Evolutionary conservation across 2,329 filamentous ascomycete genomes (phyloP).

Genomic region (Diplodia mutila): DNA sequence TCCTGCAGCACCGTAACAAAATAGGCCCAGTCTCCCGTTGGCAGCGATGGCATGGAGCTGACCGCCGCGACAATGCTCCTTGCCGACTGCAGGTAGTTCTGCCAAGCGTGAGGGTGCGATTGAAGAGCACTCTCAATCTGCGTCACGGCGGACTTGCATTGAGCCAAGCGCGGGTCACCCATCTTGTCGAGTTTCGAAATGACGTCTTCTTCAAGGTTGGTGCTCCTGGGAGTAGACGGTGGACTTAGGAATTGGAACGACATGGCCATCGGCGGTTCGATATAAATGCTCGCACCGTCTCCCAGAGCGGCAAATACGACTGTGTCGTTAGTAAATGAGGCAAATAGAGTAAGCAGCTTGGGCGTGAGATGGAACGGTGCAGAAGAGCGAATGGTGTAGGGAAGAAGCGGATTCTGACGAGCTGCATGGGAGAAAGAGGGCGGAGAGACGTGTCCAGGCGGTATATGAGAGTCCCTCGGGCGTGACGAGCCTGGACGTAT

Average conservation of each 20-base stretch:
- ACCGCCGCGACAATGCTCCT: conserved; percentile 46
- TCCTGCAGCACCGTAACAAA: conserved; percentile 53
- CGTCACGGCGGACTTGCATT: conserved; percentile 33
- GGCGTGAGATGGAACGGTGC: not conserved
- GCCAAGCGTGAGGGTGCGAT: conserved; percentile 37
- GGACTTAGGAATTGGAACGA: conserved; percentile 18
- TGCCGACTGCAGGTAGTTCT: conserved; percentile 34
- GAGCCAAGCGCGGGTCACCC: conserved; percentile 13
- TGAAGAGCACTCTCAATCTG: conserved; percentile 42
- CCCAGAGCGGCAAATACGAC: not conserved
- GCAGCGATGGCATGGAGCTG: conserved; percentile 45
- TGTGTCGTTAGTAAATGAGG: not conserved
- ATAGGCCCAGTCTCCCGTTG: conserved; percentile 37
- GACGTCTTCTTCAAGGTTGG: not conserved
- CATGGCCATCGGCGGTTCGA: conserved; percentile 10
- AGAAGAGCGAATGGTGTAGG: not conserved
- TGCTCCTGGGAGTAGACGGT: conserved; percentile 4
- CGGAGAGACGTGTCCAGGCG: not conserved
- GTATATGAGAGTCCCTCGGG: conserved; percentile 7
- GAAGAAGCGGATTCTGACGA: conserved; percentile 4
- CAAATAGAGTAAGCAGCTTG: not conserved
- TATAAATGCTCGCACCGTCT: conserved; percentile 1
- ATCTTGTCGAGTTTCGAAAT: conserved; percentile 2
- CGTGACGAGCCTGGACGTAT: conserved; percentile 11
- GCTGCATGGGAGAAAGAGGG: conserved; percentile 20